phyloP scores from a whole-genome alignment of 768 basidiomycete genomes.

The Hericium rajendrae region DNA sequence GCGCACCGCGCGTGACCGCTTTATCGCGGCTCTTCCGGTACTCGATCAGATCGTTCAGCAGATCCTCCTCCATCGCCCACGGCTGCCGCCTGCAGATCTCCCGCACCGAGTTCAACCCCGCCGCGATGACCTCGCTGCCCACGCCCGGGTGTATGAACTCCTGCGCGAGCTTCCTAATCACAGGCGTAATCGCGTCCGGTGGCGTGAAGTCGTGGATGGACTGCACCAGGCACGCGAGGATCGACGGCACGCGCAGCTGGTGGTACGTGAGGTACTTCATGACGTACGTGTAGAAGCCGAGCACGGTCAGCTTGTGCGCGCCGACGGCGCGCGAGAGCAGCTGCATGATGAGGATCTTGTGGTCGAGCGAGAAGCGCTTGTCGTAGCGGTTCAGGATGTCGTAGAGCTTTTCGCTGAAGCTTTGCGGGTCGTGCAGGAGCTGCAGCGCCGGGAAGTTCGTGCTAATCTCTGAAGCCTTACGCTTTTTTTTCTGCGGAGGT shows the following conservation, averaged over 20 bases:
- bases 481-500: constrained; percentile 26
- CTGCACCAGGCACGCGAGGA: constrained; percentile 90
- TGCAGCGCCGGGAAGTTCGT: constrained; percentile 90
- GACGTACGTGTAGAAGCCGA: constrained; percentile 93
- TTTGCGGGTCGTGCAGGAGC: constrained; percentile 90
- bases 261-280: constrained; percentile 88
- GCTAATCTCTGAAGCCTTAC: constrained; percentile 18
- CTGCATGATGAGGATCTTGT: constrained; percentile 96
- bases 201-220: constrained; percentile 93
- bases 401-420: constrained; percentile 90
- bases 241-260: constrained; percentile 86
- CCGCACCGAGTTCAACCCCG: constrained; percentile 91
- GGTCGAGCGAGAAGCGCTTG: constrained; percentile 92
- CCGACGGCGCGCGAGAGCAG: constrained; percentile 92
- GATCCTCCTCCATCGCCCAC: constrained; percentile 94
- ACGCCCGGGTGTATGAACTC: constrained; percentile 99
- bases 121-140: constrained; percentile 88
- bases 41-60: constrained; percentile 86
- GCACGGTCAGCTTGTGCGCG: constrained; percentile 83
- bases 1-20: constrained; percentile 78
- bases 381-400: constrained; percentile 77
- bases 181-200: constrained; percentile 83
- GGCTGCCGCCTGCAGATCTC: constrained; percentile 94
- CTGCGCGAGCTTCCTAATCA: constrained; percentile 82
- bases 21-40: constrained; percentile 96